These are phyloP conservation scores for Ogataea haglerorum DNA, from an alignment of 805 yeast genomes.

Conservation along the genomic window DNA sequence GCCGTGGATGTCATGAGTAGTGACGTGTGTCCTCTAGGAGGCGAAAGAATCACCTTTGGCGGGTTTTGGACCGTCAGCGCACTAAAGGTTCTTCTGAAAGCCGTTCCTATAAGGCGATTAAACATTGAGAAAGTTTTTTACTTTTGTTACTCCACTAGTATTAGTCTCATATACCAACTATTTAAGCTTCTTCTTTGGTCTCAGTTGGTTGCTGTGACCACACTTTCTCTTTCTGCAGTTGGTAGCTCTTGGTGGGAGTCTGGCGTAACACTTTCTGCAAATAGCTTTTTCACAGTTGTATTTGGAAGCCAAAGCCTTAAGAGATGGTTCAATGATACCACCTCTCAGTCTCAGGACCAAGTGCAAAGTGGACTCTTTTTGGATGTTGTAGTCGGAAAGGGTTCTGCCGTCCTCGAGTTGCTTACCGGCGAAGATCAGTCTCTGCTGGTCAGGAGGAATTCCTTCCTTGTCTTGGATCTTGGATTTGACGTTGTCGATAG, in stretches of 20 bases:
- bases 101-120: neutral
- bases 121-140: neutral
- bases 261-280: conserved; percentile 99
- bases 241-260: conserved; percentile 99
- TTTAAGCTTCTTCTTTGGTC: conserved; percentile 99
- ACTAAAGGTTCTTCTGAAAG: conserved; percentile 9
- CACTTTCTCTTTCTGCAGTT: conserved; percentile 99
- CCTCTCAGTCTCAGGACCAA: conserved; percentile 67
- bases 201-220: conserved; percentile 99
- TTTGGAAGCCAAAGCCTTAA: conserved; percentile 98
- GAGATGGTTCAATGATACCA: conserved; percentile 97
- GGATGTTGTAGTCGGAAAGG: conserved; percentile 90
- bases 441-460: conserved; percentile 95
- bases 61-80: conserved; percentile 25
- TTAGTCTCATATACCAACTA: conserved; percentile 46
- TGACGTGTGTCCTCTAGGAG: conserved; percentile 15
- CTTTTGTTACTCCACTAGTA: conserved; percentile 11
- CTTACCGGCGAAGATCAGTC: conserved; percentile 94
- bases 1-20: conserved; percentile 31
- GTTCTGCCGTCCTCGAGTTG: conserved; percentile 96
- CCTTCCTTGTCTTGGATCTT: conserved; percentile 97
- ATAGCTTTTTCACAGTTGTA: conserved; percentile 99
- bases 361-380: conserved; percentile 77
- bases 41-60: neutral
- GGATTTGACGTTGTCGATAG: conserved; percentile 91